Evolutionary conservation across 768 basidiomycete species (phyloP).

Genomic region (Pleurotus djamor): DNA sequence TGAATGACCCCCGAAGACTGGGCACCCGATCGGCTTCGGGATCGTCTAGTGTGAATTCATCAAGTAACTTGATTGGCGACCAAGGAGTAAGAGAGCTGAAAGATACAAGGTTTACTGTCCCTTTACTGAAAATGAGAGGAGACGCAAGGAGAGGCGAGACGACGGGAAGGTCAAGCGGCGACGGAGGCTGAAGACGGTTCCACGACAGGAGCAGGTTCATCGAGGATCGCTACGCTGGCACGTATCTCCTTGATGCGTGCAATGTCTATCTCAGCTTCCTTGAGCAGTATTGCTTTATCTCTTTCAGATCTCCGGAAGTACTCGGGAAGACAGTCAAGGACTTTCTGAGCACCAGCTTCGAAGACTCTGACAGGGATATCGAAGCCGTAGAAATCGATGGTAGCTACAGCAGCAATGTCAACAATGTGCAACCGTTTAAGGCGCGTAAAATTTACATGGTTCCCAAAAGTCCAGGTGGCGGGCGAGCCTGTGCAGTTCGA

Average conservation of each 20-base stretch:
- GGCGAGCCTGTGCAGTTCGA: background rate
- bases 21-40: no score
- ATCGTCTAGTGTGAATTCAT: no score
- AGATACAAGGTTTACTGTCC: no score
- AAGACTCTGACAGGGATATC: background rate
- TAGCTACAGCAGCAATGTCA: background rate
- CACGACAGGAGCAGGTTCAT: background rate
- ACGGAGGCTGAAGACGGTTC: background rate
- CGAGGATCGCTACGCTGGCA: background rate
- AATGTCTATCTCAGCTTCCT: background rate
- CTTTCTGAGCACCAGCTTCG: background rate
- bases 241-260: background rate
- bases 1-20: no score
- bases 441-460: background rate
- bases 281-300: background rate
- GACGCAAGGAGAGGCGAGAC: background rate
- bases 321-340: background rate
- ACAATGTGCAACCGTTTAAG: background rate
- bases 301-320: background rate
- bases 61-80: no score
- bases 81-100: no score
- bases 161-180: background rate
- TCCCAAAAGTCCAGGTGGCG: background rate
- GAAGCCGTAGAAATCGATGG: background rate
- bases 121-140: no score